Evolutionary conservation across 805 yeast genomes (phyloP), one percentile per base, ranked within the genome.

Genomic region (Dipodascopsis uninucleata): DNA sequence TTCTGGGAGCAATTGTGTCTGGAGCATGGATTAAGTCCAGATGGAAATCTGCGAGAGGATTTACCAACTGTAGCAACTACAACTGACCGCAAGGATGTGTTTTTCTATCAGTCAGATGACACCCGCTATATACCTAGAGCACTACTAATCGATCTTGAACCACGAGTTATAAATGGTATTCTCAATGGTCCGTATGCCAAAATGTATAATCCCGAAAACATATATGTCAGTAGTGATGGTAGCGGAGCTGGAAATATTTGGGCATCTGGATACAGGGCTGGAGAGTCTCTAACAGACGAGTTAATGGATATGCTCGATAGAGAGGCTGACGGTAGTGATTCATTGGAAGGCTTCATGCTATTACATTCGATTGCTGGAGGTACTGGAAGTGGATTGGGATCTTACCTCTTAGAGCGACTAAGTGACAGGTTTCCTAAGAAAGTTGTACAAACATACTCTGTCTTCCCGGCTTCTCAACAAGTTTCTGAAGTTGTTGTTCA

Each of bases 291-390:
- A 52, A 75, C 75, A 43, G 96, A 87, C 39, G 79, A 78, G n/a
- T 69, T 94, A 31, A 55, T 85, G 43, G 90, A 87, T 57, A 78
- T 88, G 75, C 73, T 93, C 21, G 96, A 88, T 59, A 74, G 93
- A 43, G 97, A 93, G 58, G 73, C 88, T 31, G 99, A 93, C 60
- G 81, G 84, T 25, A 82, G 95, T 55, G 97, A 94, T 52, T 82
- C 82, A 44, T 68, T 88, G 41, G 93, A 89, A 53, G 95, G 94
- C 4, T 93, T 93, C 63, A 95, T 88, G 69, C 67, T 93, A 53
- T 64, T 89, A 40, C 98, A 93, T 65, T 84, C 96, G 3, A 95
- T 93, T 3, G 97, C 97, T 0, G 99, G 99, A 28, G 99, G 99
- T 31, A 93, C 98, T 0, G 99, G 99, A 0, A 85, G 96, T 0